Evolutionary conservation across 768 basidiomycete species (phyloP).

Genomic region (Rhizopogon salebrosus): DNA sequence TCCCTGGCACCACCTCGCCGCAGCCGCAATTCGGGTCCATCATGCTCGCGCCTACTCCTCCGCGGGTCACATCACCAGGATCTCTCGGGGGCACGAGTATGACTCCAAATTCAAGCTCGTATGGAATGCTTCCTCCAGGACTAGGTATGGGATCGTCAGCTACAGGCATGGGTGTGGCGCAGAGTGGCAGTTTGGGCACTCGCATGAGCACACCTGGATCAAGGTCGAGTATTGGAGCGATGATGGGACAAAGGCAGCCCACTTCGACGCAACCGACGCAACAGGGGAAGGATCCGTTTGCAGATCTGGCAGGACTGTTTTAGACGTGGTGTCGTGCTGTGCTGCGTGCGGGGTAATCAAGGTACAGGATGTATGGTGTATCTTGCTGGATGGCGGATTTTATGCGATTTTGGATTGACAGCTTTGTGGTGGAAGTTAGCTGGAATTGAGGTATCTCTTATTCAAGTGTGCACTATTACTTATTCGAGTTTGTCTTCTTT

Average conservation of each 20-base stretch:
- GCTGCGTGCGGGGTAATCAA: background rate
- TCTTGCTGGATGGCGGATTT: background rate
- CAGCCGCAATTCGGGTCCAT: constrained; percentile 32
- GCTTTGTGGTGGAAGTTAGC: too few relatives aligned
- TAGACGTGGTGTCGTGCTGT: constrained; percentile 22
- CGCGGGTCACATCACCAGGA: constrained; percentile 16
- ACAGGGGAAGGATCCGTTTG: constrained; percentile 76
- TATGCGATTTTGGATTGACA: background rate
- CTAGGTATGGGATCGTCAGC: background rate
- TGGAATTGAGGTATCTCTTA: background rate
- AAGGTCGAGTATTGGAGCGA: constrained; percentile 1
- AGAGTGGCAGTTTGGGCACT: background rate
- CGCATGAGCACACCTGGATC: background rate
- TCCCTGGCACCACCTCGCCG: constrained; percentile 8
- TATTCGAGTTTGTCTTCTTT: too few relatives aligned
- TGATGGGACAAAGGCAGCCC: constrained; percentile 18
- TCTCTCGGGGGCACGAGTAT: constrained; percentile 10
- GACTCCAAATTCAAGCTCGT: constrained; percentile 4
- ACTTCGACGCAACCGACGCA: constrained; percentile 15
- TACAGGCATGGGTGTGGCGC: background rate
- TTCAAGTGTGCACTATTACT: too few relatives aligned
- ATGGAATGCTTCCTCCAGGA: constrained; percentile 10
- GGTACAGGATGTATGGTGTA: background rate
- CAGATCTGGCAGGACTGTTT: constrained; percentile 75
- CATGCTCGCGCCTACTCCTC: constrained; percentile 36